Conservation (phyloP, 768 basidiomycete species). For the Russula ochroleuca region DNA sequence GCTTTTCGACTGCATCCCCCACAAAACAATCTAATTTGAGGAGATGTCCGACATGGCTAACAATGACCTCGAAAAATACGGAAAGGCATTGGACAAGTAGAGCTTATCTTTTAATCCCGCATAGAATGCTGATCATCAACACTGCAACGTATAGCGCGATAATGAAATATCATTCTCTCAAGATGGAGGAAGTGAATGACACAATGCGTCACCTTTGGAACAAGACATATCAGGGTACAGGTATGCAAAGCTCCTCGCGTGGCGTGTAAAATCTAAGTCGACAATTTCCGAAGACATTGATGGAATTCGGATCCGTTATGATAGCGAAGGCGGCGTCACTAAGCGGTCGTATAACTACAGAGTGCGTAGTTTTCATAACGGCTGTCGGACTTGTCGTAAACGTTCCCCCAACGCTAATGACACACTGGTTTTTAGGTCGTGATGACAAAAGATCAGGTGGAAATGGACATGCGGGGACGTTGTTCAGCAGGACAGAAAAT, state of each 20-base stretch:
- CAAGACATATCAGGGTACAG: slow-evolving; percentile 98
- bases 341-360: slow-evolving; percentile 97
- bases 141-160: slow-evolving; percentile 65
- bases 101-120: slow-evolving; percentile 29
- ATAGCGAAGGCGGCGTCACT: slow-evolving; percentile 84
- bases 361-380: slow-evolving; percentile 43
- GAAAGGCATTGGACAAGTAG: slow-evolving; percentile 94
- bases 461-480: slow-evolving; percentile 99
- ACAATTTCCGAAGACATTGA: slow-evolving; percentile 72
- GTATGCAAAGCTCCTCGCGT: slow-evolving; percentile 40
- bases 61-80: slow-evolving; percentile 95
- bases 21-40: slow-evolving; percentile 2
- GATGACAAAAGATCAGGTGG: slow-evolving; percentile 98
- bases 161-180: slow-evolving; percentile 95
- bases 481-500: slow-evolving; percentile 99
- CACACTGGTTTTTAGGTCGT: slow-evolving; percentile 61
- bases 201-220: slow-evolving; percentile 97
- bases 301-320: slow-evolving; percentile 91
- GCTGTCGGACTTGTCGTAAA: background rate
- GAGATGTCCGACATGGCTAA: slow-evolving; percentile 98
- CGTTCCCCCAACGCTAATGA: slow-evolving; percentile 13
- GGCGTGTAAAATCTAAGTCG: background rate
- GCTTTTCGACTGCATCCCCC: slow-evolving; percentile 10
- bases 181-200: slow-evolving; percentile 99
- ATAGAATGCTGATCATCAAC: background rate